Evolutionary conservation across 148 eudicot genomes (phyloP).

Genomic region (Vaccinium vitisidaea): DNA sequence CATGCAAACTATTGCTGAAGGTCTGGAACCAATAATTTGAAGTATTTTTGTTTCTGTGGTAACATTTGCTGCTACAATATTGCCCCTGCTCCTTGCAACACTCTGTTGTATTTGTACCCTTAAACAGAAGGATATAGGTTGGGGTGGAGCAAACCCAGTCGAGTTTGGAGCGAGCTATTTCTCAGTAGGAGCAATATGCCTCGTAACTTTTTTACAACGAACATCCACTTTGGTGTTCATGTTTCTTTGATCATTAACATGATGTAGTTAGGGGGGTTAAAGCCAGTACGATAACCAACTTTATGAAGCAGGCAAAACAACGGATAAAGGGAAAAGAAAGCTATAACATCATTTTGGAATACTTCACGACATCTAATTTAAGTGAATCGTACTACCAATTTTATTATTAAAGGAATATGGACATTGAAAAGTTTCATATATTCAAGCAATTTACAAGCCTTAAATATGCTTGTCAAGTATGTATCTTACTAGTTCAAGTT

Average conservation of each 20-base stretch:
- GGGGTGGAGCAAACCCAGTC: background rate
- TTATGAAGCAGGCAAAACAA: background rate
- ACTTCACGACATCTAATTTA: background rate
- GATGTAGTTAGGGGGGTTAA: background rate
- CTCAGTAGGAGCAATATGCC: background rate
- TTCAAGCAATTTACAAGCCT: background rate
- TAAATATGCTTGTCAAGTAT: conserved; percentile 4
- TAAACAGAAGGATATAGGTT: background rate
- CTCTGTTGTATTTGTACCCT: background rate
- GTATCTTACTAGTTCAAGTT: background rate
- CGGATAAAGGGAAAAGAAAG: background rate
- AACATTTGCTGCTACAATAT: background rate
- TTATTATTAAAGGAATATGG: background rate
- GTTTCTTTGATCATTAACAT: background rate
- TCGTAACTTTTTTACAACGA: background rate
- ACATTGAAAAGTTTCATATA: background rate
- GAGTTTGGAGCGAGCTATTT: background rate
- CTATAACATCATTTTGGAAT: background rate
- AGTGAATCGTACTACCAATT: background rate
- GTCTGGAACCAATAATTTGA: background rate
- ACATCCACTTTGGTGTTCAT: background rate
- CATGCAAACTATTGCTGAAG: background rate
- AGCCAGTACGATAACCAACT: background rate
- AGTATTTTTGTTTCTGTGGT: background rate
- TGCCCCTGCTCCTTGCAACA: background rate